phyloP scores from a whole-genome alignment of 345 rosid species.

The Acer saccharum region DNA sequence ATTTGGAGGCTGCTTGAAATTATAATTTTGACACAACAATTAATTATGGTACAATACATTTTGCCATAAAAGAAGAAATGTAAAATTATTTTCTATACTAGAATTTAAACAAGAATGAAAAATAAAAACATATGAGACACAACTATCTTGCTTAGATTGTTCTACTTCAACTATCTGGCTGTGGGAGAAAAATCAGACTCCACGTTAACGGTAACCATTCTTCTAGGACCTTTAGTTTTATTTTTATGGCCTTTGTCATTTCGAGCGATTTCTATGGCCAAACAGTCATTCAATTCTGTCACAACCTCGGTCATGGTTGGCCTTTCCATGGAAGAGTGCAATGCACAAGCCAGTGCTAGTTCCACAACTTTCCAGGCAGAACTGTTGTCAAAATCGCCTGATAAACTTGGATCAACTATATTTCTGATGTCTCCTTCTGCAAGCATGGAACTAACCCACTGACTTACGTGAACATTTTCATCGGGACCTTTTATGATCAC shows the following conservation, averaged over 20 bases:
- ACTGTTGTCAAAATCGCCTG: background rate
- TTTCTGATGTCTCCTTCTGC: constrained; percentile 26
- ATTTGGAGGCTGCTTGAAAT: background rate
- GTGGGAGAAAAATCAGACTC: background rate
- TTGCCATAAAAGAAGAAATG: too few species aligned
- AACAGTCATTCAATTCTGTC: constrained; percentile 21
- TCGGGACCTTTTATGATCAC: background rate
- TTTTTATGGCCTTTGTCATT: background rate
- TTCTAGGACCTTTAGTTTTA: background rate
- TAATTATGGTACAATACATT: too few species aligned
- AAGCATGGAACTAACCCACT: constrained; percentile 20
- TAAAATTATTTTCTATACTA: too few species aligned
- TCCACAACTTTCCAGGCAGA: constrained; percentile 31
- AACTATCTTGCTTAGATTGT: background rate
- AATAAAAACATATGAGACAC: too few species aligned
- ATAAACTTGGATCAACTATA: constrained; percentile 24
- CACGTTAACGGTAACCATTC: background rate
- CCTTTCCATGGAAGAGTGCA: constrained; percentile 12
- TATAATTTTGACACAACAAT: background rate
- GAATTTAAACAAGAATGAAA: too few species aligned
- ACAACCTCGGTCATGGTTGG: constrained; percentile 26
- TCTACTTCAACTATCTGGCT: constrained; percentile 2
- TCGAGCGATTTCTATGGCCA: constrained; percentile 2
- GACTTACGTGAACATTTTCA: background rate
- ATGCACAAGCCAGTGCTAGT: constrained; percentile 19